phyloP scores from a whole-genome alignment of 805 yeast species.

The Ogataea zsoltii region DNA sequence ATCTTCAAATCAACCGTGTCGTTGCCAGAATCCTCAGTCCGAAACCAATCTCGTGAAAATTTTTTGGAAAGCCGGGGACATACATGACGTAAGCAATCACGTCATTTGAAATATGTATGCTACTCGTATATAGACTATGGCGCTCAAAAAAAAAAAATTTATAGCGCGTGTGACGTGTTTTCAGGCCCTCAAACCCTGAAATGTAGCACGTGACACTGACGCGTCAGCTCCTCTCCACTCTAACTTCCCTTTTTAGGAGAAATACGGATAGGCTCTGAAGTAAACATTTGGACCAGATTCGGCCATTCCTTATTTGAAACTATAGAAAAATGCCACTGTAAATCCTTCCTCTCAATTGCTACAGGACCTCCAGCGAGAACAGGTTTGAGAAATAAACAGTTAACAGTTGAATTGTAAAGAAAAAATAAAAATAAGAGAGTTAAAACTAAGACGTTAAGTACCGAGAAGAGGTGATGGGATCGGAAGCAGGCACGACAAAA shows the following conservation, averaged over 20 bases:
- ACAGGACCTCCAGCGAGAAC: background rate
- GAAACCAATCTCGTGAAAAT: background rate
- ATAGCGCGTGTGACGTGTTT: too few species aligned
- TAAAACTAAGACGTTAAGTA: conserved; percentile 8
- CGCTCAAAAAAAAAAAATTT: too few species aligned
- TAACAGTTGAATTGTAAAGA: conserved; percentile 5
- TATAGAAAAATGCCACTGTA: background rate
- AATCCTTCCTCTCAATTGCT: background rate
- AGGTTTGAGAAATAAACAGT: conserved; percentile 8
- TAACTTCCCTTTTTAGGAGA: too few species aligned
- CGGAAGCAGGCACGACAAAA: background rate
- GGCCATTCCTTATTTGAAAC: background rate
- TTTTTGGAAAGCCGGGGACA: background rate
- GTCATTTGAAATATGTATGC: background rate
- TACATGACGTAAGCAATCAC: background rate
- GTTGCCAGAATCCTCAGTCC: background rate
- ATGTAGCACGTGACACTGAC: background rate
- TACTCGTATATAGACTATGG: background rate
- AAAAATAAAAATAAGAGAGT: background rate
- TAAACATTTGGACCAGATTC: too few species aligned
- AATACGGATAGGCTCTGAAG: too few species aligned
- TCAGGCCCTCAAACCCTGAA: background rate
- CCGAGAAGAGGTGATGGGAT: background rate
- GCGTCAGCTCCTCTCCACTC: too few species aligned
- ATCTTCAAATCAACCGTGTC: too few species aligned